These are phyloP conservation scores for Talaromyces amestolkiae DNA, from an alignment of 2,329 filamentous ascomycete genomes.

Conservation along the genomic window DNA sequence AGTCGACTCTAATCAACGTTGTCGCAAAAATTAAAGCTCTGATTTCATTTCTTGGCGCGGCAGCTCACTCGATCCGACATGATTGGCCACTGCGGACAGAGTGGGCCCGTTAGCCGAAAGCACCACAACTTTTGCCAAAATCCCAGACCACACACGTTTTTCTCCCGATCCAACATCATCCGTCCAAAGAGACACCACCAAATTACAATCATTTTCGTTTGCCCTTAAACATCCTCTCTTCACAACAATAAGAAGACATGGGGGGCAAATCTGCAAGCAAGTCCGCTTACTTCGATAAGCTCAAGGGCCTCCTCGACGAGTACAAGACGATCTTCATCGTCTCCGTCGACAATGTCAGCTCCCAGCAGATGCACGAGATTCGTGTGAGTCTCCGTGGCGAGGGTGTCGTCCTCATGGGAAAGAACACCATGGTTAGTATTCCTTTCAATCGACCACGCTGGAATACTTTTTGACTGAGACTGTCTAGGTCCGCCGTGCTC, in stretches of 20 bases:
- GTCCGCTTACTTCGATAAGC: constrained; percentile 98
- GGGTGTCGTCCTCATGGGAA: constrained; percentile 97
- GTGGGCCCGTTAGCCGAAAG: constrained; percentile 38
- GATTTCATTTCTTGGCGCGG: constrained; percentile 15
- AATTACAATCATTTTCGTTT: constrained; percentile 53
- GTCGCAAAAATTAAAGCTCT: constrained; percentile 3
- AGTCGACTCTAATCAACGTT: background rate
- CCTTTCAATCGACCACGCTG: constrained; percentile 5
- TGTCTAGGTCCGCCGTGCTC: constrained; percentile 80
- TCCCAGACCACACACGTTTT: constrained; percentile 22
- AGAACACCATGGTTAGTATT: constrained; percentile 92
- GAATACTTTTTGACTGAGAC: constrained; percentile 12
- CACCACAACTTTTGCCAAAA: constrained; percentile 32
- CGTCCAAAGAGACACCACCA: constrained; percentile 28
- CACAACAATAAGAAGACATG: constrained; percentile 88
- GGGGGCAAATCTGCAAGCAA: constrained; percentile 96
- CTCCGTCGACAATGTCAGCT: constrained; percentile 98
- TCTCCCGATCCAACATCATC: constrained; percentile 23
- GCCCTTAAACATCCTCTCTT: constrained; percentile 99
- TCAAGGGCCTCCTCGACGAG: constrained; percentile 93
- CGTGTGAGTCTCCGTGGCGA: constrained; percentile 83
- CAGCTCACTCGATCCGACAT: background rate
- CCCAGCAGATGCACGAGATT: constrained; percentile 99
- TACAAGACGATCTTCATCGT: constrained; percentile 99
- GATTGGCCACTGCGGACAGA: constrained; percentile 10